These are phyloP conservation scores for Novymonas esmeraldas DNA, from an alignment of 208 protist species.

Conservation along the genomic window DNA sequence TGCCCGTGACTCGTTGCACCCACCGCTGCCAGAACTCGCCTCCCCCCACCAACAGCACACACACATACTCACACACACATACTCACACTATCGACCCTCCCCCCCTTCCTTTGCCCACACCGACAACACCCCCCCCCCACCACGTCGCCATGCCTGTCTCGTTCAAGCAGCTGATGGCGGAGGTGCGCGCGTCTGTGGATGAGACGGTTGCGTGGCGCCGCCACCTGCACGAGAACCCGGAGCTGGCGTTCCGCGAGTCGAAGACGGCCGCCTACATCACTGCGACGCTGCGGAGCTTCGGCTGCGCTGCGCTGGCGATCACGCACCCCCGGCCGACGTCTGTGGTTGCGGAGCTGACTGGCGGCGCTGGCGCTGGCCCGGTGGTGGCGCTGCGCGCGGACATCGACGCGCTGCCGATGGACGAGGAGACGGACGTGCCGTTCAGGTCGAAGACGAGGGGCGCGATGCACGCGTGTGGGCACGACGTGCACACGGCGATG, in stretches of 20 bases:
- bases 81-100: background rate
- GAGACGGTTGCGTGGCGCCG: slow-evolving; percentile 65
- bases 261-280: slow-evolving; percentile 56
- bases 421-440: slow-evolving; percentile 64
- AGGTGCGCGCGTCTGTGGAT: slow-evolving; percentile 26
- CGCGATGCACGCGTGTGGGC: slow-evolving; percentile 76
- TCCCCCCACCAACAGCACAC: too few species aligned
- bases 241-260: slow-evolving; percentile 51
- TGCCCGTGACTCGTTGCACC: too few species aligned
- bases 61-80: too few species aligned
- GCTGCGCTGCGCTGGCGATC: slow-evolving; percentile 40
- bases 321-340: slow-evolving; percentile 44
- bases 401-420: slow-evolving; percentile 73
- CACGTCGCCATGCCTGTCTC: slow-evolving; percentile 12
- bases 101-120: background rate
- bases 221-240: slow-evolving; percentile 64
- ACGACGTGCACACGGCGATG: slow-evolving; percentile 76
- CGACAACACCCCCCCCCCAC: background rate
- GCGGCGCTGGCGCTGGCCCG: slow-evolving; percentile 51
- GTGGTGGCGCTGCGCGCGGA: slow-evolving; percentile 64
- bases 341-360: slow-evolving; percentile 58
- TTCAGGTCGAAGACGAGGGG: slow-evolving; percentile 62
- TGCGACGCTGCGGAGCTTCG: slow-evolving; percentile 36
- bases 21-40: too few species aligned
- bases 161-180: slow-evolving; percentile 34